Evolutionary conservation across 352 stramenopile species (phyloP).

Genomic region (Globisporangium radiosum): DNA sequence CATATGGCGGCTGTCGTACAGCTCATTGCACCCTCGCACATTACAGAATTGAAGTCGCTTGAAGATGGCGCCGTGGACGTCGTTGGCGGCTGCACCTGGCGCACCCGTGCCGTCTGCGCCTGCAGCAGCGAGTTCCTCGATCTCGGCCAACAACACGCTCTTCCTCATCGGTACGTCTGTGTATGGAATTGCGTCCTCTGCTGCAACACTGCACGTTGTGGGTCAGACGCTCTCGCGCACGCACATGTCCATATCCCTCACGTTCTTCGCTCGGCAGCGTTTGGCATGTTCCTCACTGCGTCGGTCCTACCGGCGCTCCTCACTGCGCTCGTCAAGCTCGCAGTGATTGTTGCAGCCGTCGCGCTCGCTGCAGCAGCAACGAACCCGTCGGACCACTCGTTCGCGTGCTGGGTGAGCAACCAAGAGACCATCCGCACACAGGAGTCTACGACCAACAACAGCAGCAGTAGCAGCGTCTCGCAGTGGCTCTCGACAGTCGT

Average conservation of each 20-base stretch:
- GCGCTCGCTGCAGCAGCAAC: conserved; percentile 29
- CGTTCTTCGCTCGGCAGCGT: conserved; percentile 17
- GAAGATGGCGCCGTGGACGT: background rate
- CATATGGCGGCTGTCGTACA: too few species aligned
- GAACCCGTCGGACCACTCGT: conserved; percentile 68
- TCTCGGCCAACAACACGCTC: conserved; percentile 57
- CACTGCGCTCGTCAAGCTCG: conserved; percentile 29
- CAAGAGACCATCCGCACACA: conserved; percentile 53
- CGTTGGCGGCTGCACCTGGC: background rate
- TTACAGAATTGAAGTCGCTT: too few species aligned
- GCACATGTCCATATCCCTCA: background rate
- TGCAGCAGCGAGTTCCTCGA: background rate
- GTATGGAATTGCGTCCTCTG: background rate
- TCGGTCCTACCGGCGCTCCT: conserved; percentile 59
- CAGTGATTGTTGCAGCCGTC: conserved; percentile 22
- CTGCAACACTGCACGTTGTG: background rate
- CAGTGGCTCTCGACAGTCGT: conserved; percentile 70
- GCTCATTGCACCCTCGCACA: too few species aligned
- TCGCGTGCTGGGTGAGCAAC: conserved; percentile 53
- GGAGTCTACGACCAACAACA: conserved; percentile 16
- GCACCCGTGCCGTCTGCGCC: conserved; percentile 10
- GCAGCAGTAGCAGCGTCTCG: conserved; percentile 17
- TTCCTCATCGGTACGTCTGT: conserved; percentile 57
- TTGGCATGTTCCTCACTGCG: conserved; percentile 66
- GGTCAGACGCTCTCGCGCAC: background rate